phyloP scores from a whole-genome alignment of 176 grass and related monocot species.

The Miscanthus lutarioriparius region DNA sequence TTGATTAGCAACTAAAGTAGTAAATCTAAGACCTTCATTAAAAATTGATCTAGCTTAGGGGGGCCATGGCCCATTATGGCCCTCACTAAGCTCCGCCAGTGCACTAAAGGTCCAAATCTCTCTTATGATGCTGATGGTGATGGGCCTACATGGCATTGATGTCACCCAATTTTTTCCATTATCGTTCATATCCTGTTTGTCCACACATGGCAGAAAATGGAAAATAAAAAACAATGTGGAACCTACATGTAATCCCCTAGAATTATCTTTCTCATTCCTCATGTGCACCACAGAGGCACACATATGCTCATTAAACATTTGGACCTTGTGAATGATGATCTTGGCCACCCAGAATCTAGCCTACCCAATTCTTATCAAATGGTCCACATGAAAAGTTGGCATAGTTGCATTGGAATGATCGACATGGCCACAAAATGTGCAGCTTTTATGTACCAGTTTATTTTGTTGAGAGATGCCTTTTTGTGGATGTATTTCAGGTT shows the following conservation, averaged over 20 bases:
- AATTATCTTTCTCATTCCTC: background rate
- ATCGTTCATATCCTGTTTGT: background rate
- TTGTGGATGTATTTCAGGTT: conserved; percentile 45
- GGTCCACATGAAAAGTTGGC: background rate
- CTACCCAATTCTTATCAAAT: background rate
- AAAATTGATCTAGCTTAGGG: too few species aligned
- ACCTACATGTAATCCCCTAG: background rate
- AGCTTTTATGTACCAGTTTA: background rate
- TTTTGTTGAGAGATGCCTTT: background rate
- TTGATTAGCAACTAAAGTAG: too few species aligned
- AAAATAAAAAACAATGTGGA: background rate
- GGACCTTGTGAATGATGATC: background rate
- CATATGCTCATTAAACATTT: background rate
- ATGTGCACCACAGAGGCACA: background rate
- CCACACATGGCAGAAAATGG: background rate
- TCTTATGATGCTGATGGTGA: background rate
- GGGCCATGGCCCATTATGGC: too few species aligned
- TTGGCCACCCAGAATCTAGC: background rate
- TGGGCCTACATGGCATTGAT: background rate
- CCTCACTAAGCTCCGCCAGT: too few species aligned
- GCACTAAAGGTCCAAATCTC: too few species aligned
- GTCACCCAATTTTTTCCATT: background rate
- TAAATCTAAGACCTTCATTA: too few species aligned
- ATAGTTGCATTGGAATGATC: background rate
- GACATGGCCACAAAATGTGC: background rate